These are phyloP conservation scores for Coleophoma eucalyptorum DNA, from an alignment of 2,329 filamentous ascomycete species.

Conservation along the genomic window DNA sequence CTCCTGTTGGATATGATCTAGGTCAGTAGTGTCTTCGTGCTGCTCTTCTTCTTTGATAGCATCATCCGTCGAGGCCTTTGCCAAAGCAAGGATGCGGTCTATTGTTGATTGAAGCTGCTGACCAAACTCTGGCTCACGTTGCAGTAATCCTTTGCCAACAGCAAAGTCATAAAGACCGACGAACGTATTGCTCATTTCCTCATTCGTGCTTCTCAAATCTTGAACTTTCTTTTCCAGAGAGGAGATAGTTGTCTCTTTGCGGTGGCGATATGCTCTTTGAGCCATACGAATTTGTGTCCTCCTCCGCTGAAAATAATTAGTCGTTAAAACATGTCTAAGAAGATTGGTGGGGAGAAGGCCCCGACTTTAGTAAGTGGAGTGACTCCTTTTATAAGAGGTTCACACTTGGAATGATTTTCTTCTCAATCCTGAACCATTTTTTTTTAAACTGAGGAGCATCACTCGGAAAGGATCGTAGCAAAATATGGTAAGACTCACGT, in stretches of 20 bases:
- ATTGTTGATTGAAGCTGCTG: slow-evolving; percentile 53
- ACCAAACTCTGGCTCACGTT: slow-evolving; percentile 52
- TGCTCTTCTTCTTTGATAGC: slow-evolving; percentile 21
- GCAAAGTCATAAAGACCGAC: slow-evolving; percentile 61
- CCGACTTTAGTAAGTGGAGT: too few relatives aligned
- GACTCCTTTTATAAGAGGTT: too few relatives aligned
- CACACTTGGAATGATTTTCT: too few relatives aligned
- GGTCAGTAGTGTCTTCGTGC: slow-evolving; percentile 7
- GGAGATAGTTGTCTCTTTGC: slow-evolving; percentile 79
- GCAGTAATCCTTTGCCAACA: slow-evolving; percentile 51
- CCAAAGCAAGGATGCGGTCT: slow-evolving; percentile 53
- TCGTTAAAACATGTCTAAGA: not conserved
- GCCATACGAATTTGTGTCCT: slow-evolving; percentile 85
- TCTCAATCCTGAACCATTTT: too few relatives aligned
- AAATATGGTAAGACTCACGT: slow-evolving; percentile 52
- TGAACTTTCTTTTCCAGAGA: slow-evolving; percentile 68
- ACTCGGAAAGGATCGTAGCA: too few relatives aligned
- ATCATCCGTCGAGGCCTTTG: slow-evolving; percentile 42
- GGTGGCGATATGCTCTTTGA: slow-evolving; percentile 78
- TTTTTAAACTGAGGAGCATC: too few relatives aligned
- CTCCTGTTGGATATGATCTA: not conserved
- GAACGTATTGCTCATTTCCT: slow-evolving; percentile 72
- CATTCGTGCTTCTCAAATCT: slow-evolving; percentile 63
- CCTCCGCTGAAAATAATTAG: slow-evolving; percentile 53
- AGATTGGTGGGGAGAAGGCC: too few relatives aligned